Percentiles rank a stretch among this genome's conserved stretches.
Conservation (phyloP, 257 asterid species). For the Buddleja alternifolia region DNA sequence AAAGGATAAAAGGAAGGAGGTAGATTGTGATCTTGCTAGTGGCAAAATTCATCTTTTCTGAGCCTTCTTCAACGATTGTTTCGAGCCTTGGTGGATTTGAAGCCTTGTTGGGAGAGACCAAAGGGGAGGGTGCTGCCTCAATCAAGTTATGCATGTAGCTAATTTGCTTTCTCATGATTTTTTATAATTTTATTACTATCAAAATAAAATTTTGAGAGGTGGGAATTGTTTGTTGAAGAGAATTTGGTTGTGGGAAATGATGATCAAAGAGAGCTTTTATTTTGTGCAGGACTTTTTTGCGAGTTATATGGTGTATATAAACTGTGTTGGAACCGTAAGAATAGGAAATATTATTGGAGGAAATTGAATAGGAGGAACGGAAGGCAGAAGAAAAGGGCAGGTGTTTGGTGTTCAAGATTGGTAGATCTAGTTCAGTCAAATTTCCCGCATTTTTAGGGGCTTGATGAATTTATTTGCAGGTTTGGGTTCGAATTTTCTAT, state of each 20-base stretch:
- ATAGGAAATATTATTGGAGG: conserved; percentile 29
- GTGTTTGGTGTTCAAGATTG: conserved; percentile 31
- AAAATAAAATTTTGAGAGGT: conserved; percentile 3
- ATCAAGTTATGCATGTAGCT: conserved; percentile 42
- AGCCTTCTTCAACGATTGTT: conserved; percentile 58
- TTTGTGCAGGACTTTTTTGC: conserved; percentile 13
- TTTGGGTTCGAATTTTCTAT: too few relatives aligned
- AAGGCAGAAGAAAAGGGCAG: conserved; percentile 28
- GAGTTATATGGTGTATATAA: conserved; percentile 25
- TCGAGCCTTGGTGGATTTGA: conserved; percentile 57
- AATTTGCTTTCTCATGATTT: conserved; percentile 48
- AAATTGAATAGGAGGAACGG: conserved; percentile 26
- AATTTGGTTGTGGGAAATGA: background rate
- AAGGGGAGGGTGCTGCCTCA: conserved; percentile 62
- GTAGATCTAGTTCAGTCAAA: background rate
- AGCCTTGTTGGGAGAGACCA: conserved; percentile 43
- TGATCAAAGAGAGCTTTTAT: conserved; percentile 1
- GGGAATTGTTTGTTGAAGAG: conserved; percentile 18
- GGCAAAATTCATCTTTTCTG: conserved; percentile 30
- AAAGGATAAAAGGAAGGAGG: conserved; percentile 39
- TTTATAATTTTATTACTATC: background rate
- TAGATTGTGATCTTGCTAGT: conserved; percentile 33
- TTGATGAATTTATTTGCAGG: too few relatives aligned
- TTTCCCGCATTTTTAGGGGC: too few relatives aligned
- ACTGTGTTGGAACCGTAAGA: conserved; percentile 9